Conservation (phyloP, 108 stramenopile genomes). For the Discostella pseudostelligera region DNA sequence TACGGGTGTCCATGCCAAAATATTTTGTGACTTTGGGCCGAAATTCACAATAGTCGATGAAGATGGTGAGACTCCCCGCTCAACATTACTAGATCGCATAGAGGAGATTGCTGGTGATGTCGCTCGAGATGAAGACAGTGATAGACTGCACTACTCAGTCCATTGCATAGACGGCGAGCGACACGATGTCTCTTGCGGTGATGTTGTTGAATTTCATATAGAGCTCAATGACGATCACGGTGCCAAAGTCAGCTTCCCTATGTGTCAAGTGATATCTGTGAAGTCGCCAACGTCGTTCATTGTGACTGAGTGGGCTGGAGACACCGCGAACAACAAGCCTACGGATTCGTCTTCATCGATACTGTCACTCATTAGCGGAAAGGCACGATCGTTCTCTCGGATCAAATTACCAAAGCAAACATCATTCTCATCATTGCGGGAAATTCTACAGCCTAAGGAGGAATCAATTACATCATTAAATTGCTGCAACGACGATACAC, state of each 20-base stretch:
- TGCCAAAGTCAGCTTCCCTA: slow-evolving; percentile 13
- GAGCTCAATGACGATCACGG: slow-evolving; percentile 25
- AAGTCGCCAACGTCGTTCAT: slow-evolving; percentile 65
- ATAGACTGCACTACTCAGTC: slow-evolving; percentile 15
- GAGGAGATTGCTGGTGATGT: slow-evolving; percentile 37
- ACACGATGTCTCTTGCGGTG: slow-evolving; percentile 85
- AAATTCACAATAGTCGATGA: slow-evolving; percentile 68
- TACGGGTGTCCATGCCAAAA: slow-evolving; percentile 71
- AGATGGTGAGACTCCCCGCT: slow-evolving; percentile 79
- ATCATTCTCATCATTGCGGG: slow-evolving; percentile 55
- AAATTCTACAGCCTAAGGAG: slow-evolving; percentile 39
- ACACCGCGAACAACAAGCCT: slow-evolving; percentile 1
- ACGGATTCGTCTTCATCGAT: slow-evolving; percentile 4
- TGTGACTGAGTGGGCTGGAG: slow-evolving; percentile 25
- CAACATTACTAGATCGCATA: slow-evolving; percentile 61
- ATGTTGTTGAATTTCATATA: slow-evolving; percentile 61
- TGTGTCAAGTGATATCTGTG: slow-evolving; percentile 58
- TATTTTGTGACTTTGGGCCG: slow-evolving; percentile 88
- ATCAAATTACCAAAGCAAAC: slow-evolving; percentile 58
- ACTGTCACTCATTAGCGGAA: slow-evolving; percentile 23
- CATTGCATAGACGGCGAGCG: slow-evolving; percentile 67
- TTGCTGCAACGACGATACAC: slow-evolving; percentile 34
- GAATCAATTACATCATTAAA: slow-evolving; percentile 1
- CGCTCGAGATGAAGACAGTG: slow-evolving; percentile 8
- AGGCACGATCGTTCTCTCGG: slow-evolving; percentile 57